Conservation (phyloP, 75 land plant species). For the Pinus taeda region DNA sequence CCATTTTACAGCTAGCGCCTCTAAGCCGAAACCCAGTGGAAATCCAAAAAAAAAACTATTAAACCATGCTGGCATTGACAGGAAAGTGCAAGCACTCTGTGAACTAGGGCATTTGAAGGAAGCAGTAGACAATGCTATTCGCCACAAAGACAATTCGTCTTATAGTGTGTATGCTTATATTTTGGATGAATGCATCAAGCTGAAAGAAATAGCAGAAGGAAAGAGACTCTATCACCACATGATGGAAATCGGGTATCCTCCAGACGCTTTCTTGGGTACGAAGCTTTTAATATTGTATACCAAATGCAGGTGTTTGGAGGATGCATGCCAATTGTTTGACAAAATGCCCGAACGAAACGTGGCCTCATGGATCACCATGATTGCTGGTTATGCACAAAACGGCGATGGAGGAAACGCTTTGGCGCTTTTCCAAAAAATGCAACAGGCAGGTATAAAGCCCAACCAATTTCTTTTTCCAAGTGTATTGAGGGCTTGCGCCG, state of each 20-base stretch:
- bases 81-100: no score
- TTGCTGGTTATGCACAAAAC: conserved; percentile 18
- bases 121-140: no score
- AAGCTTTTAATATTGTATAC: conserved; percentile 15
- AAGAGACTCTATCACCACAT: not conserved
- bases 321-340: conserved; percentile 23
- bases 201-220: no score
- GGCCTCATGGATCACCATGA: conserved; percentile 16
- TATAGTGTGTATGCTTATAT: no score
- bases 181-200: no score
- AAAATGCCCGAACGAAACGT: conserved; percentile 21
- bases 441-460: no score
- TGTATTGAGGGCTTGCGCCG: conserved; percentile 19
- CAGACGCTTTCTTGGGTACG: not conserved
- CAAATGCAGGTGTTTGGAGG: conserved; percentile 15
- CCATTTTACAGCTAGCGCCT: no score
- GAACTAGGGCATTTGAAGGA: no score
- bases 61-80: no score
- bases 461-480: not conserved
- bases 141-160: no score
- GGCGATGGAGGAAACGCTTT: conserved; percentile 11
- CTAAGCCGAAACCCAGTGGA: no score
- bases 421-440: not conserved
- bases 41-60: no score
- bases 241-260: not conserved